A percentile compares a stretch with the other conserved stretches of the same genome.
Evolutionary conservation across 371 early-diverging fungal species (phyloP).

Genomic region (Apophysomyces elegans): DNA sequence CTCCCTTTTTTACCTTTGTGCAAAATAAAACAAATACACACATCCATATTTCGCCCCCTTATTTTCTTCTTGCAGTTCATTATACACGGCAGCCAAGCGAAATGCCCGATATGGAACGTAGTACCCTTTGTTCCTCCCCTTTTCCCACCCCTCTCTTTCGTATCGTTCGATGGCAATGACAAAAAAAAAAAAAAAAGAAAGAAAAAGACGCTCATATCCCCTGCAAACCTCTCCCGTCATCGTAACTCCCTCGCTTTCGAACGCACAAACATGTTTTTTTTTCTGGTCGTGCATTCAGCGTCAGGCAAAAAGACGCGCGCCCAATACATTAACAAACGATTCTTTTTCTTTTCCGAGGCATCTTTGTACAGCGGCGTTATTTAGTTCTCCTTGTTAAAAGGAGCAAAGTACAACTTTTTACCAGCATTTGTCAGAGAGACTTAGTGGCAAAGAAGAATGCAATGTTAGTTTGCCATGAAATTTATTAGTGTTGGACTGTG

Average conservation of each 20-base stretch:
- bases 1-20: background rate
- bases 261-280: conserved; percentile 9
- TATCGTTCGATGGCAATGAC: background rate
- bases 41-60: background rate
- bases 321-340: no score
- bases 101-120: conserved; percentile 1
- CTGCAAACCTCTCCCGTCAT: background rate
- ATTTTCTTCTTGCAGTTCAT: background rate
- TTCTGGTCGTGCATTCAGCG: background rate
- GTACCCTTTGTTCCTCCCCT: background rate
- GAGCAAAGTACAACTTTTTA: background rate
- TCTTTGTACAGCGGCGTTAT: no score
- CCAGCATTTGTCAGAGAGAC: background rate
- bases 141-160: background rate
- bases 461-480: no score
- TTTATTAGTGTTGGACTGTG: no score
- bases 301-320: background rate
- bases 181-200: background rate
- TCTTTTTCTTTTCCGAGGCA: no score
- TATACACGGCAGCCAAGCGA: background rate
- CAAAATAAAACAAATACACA: background rate
- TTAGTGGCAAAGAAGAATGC: background rate
- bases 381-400: background rate
- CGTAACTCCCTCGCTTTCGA: background rate
- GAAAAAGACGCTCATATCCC: background rate